These are phyloP conservation scores for Pseudogymnoascus sp. DNA, from an alignment of 2,329 filamentous ascomycete genomes.

Conservation along the genomic window DNA sequence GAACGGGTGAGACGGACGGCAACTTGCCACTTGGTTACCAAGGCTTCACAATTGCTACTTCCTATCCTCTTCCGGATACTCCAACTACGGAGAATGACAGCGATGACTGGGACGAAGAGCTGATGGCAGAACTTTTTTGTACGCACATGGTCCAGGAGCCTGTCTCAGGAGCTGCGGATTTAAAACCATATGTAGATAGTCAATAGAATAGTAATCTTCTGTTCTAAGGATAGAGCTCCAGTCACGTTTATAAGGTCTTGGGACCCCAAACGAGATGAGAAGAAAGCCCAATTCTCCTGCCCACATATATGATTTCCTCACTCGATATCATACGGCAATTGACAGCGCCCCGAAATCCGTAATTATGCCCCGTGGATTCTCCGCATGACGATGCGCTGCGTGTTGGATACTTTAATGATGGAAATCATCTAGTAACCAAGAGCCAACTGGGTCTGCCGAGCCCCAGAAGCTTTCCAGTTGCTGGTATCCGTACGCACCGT, in stretches of 20 bases:
- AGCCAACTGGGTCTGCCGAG: slow-evolving; percentile 5
- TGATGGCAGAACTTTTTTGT: background rate
- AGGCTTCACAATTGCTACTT: background rate
- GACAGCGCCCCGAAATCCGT: background rate
- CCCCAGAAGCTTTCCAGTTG: slow-evolving; percentile 4
- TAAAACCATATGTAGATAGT: background rate
- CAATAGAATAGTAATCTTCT: background rate
- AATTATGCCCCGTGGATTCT: background rate
- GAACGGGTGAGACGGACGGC: background rate
- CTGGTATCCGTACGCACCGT: background rate
- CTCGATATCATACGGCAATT: no score
- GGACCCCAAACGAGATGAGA: no score
- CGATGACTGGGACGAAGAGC: background rate
- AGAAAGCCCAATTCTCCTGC: background rate
- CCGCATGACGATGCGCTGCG: background rate
- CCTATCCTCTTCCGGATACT: background rate
- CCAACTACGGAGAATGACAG: background rate
- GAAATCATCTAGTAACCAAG: slow-evolving; percentile 8
- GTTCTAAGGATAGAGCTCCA: background rate
- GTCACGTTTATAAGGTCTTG: no score
- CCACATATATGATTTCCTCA: background rate
- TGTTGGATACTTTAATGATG: background rate
- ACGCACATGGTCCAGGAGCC: background rate
- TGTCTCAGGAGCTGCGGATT: background rate
- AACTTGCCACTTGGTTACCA: background rate